Evolutionary conservation across 371 early-diverging fungal species (phyloP).

Genomic region (Lichtheimia ramosa): DNA sequence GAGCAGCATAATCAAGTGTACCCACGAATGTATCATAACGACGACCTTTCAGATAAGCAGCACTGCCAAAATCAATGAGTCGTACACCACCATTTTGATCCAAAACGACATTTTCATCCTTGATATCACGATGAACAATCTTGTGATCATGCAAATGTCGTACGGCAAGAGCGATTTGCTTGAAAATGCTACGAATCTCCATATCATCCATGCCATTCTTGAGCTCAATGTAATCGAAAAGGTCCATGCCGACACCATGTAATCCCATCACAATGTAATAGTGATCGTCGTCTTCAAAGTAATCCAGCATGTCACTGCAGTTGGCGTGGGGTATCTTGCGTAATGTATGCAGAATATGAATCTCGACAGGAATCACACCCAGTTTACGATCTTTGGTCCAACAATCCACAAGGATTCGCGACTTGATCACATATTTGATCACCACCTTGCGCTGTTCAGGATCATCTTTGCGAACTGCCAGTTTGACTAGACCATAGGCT

Average conservation of each 20-base stretch:
- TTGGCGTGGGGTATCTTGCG: slow-evolving; percentile 61
- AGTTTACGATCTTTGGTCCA: slow-evolving; percentile 67
- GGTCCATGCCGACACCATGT: slow-evolving; percentile 67
- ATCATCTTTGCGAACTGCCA: slow-evolving; percentile 37
- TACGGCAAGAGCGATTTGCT: slow-evolving; percentile 65
- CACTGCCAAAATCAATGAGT: slow-evolving; percentile 77
- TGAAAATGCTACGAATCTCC: slow-evolving; percentile 60
- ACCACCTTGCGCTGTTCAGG: slow-evolving; percentile 56
- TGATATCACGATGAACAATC: slow-evolving; percentile 80
- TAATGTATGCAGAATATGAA: slow-evolving; percentile 66
- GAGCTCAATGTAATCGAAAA: slow-evolving; percentile 77
- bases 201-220: slow-evolving; percentile 56
- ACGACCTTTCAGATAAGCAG: slow-evolving; percentile 63
- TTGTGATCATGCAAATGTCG: slow-evolving; percentile 65
- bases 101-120: slow-evolving; percentile 77
- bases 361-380: slow-evolving; percentile 70
- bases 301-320: slow-evolving; percentile 63
- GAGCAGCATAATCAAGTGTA: slow-evolving; percentile 74
- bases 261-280: slow-evolving; percentile 73
- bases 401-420: slow-evolving; percentile 69
- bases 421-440: slow-evolving; percentile 78
- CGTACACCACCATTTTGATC: slow-evolving; percentile 56
- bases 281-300: slow-evolving; percentile 67
- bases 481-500: slow-evolving; percentile 70
- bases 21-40: slow-evolving; percentile 76